Evolutionary conservation across 139 green algal species (phyloP), one percentile per base, ranked within the genome.

Genomic region (Marvania coccoides): DNA sequence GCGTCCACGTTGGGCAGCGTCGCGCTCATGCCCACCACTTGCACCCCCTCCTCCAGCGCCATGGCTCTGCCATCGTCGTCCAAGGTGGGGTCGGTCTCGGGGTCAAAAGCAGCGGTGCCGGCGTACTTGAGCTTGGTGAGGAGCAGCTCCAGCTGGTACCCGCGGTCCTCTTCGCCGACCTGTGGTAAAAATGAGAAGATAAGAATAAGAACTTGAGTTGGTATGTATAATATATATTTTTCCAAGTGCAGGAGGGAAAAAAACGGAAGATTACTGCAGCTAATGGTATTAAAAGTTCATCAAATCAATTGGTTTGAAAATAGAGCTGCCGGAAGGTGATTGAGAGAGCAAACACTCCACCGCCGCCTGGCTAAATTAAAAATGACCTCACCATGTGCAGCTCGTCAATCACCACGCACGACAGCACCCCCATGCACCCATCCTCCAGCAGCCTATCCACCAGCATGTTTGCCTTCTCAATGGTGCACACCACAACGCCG

Each of bases 1-100:
- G 26, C 75, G 28, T 79, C 75, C 10, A 88, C 82, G 57, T 97
- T 97, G 5, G 88, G 83, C 73, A 99, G 83, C 4, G 94, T 98
- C 34, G 93, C 94, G 57, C 67, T 88, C 94, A 99, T 99, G 66
- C 88, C 94, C 8, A 99, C 80, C 30, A 98, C 82, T 81, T 98
- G 92, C 61, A 93, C 42, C 28, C 74, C 69, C 30, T 67, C 46
- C 30, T 63, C 23, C 14, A 62, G 14, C 12, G 12, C 6, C 13
- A 62, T 8, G 35, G 4, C 48, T 7, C 40, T 13, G 24, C 39
- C 39, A 23, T 3, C 7, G 28, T 51, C 42, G 19, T 19, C 34
- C 12, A 40, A 9, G 9, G 12, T 29, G 19, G 19, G 10, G 28
- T 59, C 12, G n/a, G n/a, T n/a, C 53, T 72, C 14, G 33, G 60